A percentile compares a stretch with the other conserved stretches of the same genome.
Evolutionary conservation across 2,329 filamentous ascomycete genomes (phyloP).

Genomic region (Apiospora malaysiana): DNA sequence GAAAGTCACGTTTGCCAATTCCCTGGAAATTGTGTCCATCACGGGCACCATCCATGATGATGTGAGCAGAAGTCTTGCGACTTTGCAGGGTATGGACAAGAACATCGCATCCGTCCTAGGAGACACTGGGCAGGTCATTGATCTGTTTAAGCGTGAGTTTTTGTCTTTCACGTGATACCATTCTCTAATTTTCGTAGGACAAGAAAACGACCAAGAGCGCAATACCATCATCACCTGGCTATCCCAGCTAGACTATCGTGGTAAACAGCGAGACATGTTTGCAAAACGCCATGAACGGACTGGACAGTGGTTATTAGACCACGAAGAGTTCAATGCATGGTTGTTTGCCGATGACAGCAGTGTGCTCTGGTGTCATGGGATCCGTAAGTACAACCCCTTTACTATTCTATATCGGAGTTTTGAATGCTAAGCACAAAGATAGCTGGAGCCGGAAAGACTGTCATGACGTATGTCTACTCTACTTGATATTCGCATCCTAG

Average conservation of each 20-base stretch:
- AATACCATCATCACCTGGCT: not conserved
- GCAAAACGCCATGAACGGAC: not conserved
- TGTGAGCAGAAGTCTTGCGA: not conserved
- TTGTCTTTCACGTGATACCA: not conserved
- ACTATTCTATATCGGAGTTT: not conserved
- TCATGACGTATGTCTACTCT: not conserved
- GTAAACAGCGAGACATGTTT: not conserved
- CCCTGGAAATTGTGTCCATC: not conserved
- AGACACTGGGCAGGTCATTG: not conserved
- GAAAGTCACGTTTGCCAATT: not conserved
- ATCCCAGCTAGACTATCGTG: not conserved
- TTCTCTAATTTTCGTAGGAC: not conserved
- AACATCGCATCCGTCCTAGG: not conserved
- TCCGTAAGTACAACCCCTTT: not conserved
- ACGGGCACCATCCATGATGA: not conserved
- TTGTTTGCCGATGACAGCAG: not conserved
- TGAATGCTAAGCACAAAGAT: not conserved
- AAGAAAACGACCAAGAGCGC: not conserved
- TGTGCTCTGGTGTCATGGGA: not conserved
- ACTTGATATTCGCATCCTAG: not conserved
- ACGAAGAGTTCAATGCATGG: not conserved
- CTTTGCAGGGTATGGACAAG: not conserved
- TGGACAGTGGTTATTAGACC: not conserved
- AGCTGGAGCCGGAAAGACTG: not conserved
- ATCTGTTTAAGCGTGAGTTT: not conserved